These are phyloP conservation scores for Aspergillus sclerotioniger DNA, from an alignment of 495 filamentous ascomycete species.

Conservation along the genomic window DNA sequence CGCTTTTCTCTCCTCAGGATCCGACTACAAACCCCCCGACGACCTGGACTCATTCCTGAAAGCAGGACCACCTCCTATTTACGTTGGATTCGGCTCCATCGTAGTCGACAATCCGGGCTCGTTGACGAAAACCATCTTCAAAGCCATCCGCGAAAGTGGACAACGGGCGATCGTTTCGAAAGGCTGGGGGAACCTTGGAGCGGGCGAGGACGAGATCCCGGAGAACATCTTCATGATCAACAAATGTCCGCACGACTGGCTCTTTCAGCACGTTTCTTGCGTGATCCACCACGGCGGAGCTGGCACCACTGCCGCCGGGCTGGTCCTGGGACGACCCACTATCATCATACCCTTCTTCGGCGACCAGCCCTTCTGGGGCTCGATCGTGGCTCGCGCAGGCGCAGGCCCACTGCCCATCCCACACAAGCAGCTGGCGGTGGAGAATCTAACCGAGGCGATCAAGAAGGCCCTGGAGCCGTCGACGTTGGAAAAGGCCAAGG, in stretches of 20 bases:
- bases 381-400: constrained; percentile 68
- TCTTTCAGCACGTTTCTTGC: constrained; percentile 68
- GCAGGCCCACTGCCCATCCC: constrained; percentile 72
- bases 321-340: constrained; percentile 64
- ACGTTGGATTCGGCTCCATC: constrained; percentile 82
- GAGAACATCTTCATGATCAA: constrained; percentile 70
- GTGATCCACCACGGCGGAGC: constrained; percentile 82
- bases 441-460: constrained; percentile 62
- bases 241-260: constrained; percentile 80
- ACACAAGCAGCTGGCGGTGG: constrained; percentile 61
- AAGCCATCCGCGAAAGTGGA: constrained; percentile 62
- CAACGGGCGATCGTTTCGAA: constrained; percentile 75
- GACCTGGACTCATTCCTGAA: constrained; percentile 64
- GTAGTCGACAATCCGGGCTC: constrained; percentile 71
- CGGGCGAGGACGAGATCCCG: constrained; percentile 55
- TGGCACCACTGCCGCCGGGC: constrained; percentile 74
- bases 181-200: constrained; percentile 76
- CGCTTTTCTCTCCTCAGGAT: constrained; percentile 65
- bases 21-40: constrained; percentile 60
- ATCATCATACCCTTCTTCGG: constrained; percentile 81
- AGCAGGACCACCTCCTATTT: constrained; percentile 67
- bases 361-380: constrained; percentile 79
- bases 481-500: constrained; percentile 53
- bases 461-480: constrained; percentile 53
- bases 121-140: constrained; percentile 66